Percentiles rank a stretch among this genome's conserved stretches.
Evolutionary conservation across 768 basidiomycete genomes (phyloP).

Genomic region (Coprinopsis sp.): DNA sequence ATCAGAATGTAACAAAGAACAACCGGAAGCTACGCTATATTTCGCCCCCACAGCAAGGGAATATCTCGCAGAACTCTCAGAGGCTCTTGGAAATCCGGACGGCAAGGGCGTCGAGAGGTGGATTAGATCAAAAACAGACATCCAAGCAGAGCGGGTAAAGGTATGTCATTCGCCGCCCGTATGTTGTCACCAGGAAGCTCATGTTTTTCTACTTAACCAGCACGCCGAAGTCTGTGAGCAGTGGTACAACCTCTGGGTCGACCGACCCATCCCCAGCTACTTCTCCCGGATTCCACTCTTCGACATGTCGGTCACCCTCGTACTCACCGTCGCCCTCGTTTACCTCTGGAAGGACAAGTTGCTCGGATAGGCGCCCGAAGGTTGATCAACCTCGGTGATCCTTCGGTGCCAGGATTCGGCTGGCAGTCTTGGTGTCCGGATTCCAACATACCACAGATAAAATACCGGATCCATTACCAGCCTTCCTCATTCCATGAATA

Average conservation of each 20-base stretch:
- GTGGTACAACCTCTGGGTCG: slow-evolving; percentile 28
- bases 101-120: slow-evolving; percentile 20
- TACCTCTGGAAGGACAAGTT: slow-evolving; percentile 29
- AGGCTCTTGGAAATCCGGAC: slow-evolving; percentile 12
- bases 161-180: slow-evolving; percentile 16
- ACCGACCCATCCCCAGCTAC: slow-evolving; percentile 8
- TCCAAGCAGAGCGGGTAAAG: slow-evolving; percentile 21
- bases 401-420: not conserved
- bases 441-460: too few relatives aligned
- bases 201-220: slow-evolving; percentile 14
- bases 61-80: slow-evolving; percentile 25
- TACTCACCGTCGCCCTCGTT: slow-evolving; percentile 21
- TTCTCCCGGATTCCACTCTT: slow-evolving; percentile 12
- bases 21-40: slow-evolving; percentile 11
- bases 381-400: slow-evolving; percentile 92
- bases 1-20: slow-evolving; percentile 12
- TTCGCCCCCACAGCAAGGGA: slow-evolving; percentile 6
- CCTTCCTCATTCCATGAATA: too few relatives aligned
- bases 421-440: not conserved
- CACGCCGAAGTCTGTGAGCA: slow-evolving; percentile 32
- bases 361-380: slow-evolving; percentile 50
- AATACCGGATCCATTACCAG: too few relatives aligned
- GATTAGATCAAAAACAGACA: slow-evolving; percentile 23
- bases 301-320: slow-evolving; percentile 21
- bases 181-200: not conserved